Conservation (phyloP, 129 eudicot species). For the Centaurea solstitialis region DNA sequence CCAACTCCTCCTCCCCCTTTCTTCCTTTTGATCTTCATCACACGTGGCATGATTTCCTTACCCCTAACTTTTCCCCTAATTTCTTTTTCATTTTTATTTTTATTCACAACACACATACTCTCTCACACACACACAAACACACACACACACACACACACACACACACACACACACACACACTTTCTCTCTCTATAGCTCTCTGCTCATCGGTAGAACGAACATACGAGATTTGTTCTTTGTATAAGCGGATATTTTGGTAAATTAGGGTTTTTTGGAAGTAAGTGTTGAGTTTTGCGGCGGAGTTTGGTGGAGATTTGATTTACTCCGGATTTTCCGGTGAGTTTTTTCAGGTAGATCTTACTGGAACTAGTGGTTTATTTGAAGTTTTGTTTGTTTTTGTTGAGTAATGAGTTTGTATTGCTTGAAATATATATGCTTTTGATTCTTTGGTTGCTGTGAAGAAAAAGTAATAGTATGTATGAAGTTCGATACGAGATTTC, state of each 20-base stretch:
- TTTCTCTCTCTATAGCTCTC: slow-evolving; percentile 20
- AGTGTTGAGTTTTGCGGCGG: slow-evolving; percentile 6
- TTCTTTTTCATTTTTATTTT: background rate
- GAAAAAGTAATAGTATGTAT: background rate
- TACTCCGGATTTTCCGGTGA: slow-evolving; percentile 34
- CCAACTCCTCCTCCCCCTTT: slow-evolving; percentile 31
- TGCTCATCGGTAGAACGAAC: slow-evolving; percentile 28
- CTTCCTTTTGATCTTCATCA: slow-evolving; percentile 54
- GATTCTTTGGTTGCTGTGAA: slow-evolving; percentile 14
- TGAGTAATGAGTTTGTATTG: background rate
- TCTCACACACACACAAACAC: too few species aligned
- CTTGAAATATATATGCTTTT: background rate
- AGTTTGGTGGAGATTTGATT: background rate
- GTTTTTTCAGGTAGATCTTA: slow-evolving; percentile 39
- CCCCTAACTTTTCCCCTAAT: slow-evolving; percentile 24
- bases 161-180: slow-evolving; percentile 1
- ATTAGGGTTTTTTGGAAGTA: slow-evolving; percentile 43
- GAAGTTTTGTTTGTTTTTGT: background rate
- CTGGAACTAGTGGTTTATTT: slow-evolving; percentile 12
- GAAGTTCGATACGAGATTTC: background rate
- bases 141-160: slow-evolving; percentile 2
- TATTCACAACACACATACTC: slow-evolving; percentile 8
- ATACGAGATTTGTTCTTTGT: slow-evolving; percentile 34
- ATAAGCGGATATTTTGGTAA: background rate
- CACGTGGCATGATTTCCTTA: slow-evolving; percentile 56